Base-by-base conservation (phyloP, 2,329 filamentous ascomycete species). In the Falciphora oryzae region DNA sequence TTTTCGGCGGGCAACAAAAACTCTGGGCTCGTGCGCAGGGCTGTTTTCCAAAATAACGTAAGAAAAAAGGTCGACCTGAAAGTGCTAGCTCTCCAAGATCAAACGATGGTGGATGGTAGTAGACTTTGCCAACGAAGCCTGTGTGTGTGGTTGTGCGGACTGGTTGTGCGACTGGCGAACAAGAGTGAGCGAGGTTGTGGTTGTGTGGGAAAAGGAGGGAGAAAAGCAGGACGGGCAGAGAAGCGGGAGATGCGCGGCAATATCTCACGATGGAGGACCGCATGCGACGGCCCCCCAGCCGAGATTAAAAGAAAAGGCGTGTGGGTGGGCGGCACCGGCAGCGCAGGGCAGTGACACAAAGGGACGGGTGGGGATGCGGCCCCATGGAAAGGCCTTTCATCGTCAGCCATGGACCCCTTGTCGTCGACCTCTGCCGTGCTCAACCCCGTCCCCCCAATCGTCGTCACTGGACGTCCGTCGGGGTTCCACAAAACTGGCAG, bases 51-150 rank as follows among this genome's bases (percentile, higher is more conserved):
- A 59, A 35, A 50, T 61, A 61, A 35, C 35, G 59, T n/a, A 25
- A 10, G 27, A 44, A 27, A 62, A 18, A 61, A 29, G n/a, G 35
- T 38, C 32, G 59, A 50, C 25, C 18, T 62, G 38, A 22, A 62
- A 72, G 72, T 70, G 74, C 73, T 69, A 70, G 67, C 65, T 59
- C 65, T 71, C 70, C 69, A 70, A 69, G 60, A 69, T 68, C 70
- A 74, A 71, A 56, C 67, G 65, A 66, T 65, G 65, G 64, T 66
- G 65, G 66, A 65, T 69, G 65, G 67, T 60, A 63, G 66, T 67
- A 77, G 80, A 82, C 81, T 83, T 79, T 83, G 81, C 81, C 81
- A 83, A 83, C 81, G 81, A 83, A 83, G 81, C 73, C 76, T 74
- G 73, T 72, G 69, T 72, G 69, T 67, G 67, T 66, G 65, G 58